Percentiles rank a stretch among this genome's conserved stretches.
phyloP scores from a whole-genome alignment of 129 eudicot genomes.

The Tanacetum coccineum region DNA sequence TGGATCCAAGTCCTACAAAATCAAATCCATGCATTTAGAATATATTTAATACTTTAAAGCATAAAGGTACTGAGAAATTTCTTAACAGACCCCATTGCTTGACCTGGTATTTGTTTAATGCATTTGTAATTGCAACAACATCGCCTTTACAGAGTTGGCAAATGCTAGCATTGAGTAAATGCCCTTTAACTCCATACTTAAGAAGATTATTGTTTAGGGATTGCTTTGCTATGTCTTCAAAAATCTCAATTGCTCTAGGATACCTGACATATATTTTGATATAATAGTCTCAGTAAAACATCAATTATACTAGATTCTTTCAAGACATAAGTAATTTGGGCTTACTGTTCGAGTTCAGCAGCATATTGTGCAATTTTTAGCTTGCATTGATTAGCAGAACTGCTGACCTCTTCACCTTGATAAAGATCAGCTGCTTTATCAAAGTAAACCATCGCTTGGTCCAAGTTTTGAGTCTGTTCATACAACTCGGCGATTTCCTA shows the following conservation, averaged over 20 bases:
- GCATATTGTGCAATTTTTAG: conserved; percentile 53
- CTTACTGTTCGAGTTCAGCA: conserved; percentile 38
- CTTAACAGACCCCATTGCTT: neutral
- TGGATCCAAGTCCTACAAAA: conserved; percentile 45
- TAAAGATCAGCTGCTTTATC: conserved; percentile 62
- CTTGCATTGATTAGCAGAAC: conserved; percentile 59
- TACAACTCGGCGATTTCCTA: conserved; percentile 82
- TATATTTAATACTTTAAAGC: neutral
- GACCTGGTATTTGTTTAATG: conserved; percentile 49
- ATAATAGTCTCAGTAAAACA: neutral
- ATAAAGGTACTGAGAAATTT: neutral
- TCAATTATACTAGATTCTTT: neutral
- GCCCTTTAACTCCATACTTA: conserved; percentile 40
- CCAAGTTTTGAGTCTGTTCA: conserved; percentile 57
- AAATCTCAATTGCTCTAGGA: conserved; percentile 37
- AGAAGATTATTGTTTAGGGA: conserved; percentile 37
- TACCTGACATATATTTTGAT: conserved; percentile 17
- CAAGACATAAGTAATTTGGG: neutral
- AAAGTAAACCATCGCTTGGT: conserved; percentile 51
- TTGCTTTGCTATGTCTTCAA: conserved; percentile 41
- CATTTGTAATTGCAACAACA: conserved; percentile 42
- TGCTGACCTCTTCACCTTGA: conserved; percentile 57
- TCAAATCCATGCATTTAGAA: conserved; percentile 13
- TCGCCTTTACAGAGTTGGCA: conserved; percentile 53
- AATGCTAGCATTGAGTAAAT: conserved; percentile 49